phyloP scores from a whole-genome alignment of 768 basidiomycete genomes.

The Dioszegia hungarica region DNA sequence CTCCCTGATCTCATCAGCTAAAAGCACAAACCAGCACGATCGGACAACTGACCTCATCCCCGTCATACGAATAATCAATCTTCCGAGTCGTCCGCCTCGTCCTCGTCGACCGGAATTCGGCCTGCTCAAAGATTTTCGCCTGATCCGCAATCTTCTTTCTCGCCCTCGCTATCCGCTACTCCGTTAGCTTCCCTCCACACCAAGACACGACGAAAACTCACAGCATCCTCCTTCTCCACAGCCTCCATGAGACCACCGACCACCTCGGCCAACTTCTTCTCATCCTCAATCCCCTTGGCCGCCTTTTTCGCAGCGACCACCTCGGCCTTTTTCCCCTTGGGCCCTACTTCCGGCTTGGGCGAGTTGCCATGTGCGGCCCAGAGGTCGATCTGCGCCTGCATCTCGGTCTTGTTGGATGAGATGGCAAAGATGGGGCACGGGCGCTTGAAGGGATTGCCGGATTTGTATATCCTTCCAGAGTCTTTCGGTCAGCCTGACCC shows the following conservation, averaged over 20 bases:
- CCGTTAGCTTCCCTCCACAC: conserved; percentile 1
- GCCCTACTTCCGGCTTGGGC: neutral
- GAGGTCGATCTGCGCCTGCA: conserved; percentile 9
- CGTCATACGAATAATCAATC: conserved; percentile 34
- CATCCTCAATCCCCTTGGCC: conserved; percentile 29
- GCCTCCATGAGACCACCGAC: conserved; percentile 19
- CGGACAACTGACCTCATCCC: neutral
- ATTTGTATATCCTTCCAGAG: conserved; percentile 35
- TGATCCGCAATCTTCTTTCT: conserved; percentile 22
- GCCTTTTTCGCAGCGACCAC: conserved; percentile 12
- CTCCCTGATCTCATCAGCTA: neutral
- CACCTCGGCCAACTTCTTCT: conserved; percentile 21
- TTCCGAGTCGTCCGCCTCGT: conserved; percentile 29
- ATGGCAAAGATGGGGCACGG: conserved; percentile 34
- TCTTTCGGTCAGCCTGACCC: conserved; percentile 11
- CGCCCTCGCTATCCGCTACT: conserved; percentile 27
- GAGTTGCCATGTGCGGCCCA: conserved; percentile 10
- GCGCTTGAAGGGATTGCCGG: conserved; percentile 44
- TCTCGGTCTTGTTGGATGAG: conserved; percentile 18
- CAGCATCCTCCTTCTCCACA: conserved; percentile 39
- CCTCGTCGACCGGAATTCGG: conserved; percentile 32
- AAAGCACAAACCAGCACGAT: neutral
- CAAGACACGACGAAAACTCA: conserved; percentile 8
- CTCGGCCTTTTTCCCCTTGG: conserved; percentile 14
- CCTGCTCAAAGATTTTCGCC: conserved; percentile 18